These are phyloP conservation scores for Nematodospora valgi DNA, from an alignment of 805 yeast species.

Conservation along the genomic window DNA sequence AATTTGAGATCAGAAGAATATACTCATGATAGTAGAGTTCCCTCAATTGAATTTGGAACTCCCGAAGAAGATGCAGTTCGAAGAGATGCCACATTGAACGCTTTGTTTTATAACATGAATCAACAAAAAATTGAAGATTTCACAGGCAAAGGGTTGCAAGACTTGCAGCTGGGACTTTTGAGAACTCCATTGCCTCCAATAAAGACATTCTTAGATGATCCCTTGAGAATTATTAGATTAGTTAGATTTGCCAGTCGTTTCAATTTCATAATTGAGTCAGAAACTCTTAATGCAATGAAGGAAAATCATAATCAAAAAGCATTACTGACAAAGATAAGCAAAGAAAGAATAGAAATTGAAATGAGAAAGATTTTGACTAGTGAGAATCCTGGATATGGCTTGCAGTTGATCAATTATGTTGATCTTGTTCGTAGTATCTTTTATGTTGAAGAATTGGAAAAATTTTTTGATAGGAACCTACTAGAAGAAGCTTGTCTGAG, in stretches of 20 bases:
- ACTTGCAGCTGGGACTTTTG: slow-evolving; percentile 64
- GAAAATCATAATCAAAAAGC: slow-evolving; percentile 53
- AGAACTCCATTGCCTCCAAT: slow-evolving; percentile 86
- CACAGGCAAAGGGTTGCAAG: slow-evolving; percentile 72
- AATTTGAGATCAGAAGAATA: slow-evolving; percentile 86
- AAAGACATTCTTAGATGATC: slow-evolving; percentile 90
- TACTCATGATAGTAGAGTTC: slow-evolving; percentile 82
- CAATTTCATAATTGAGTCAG: slow-evolving; percentile 59
- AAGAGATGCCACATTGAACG: slow-evolving; percentile 93
- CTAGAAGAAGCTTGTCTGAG: slow-evolving; percentile 6
- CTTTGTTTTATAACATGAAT: slow-evolving; percentile 80
- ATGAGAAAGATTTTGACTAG: slow-evolving; percentile 73
- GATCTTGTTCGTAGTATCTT: slow-evolving; percentile 60
- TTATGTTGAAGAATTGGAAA: slow-evolving; percentile 24
- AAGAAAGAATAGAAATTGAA: slow-evolving; percentile 89
- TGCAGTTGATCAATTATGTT: slow-evolving; percentile 53
- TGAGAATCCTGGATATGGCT: slow-evolving; percentile 58
- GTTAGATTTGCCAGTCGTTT: slow-evolving; percentile 84
- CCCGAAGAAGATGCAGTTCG: slow-evolving; percentile 88
- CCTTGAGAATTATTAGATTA: slow-evolving; percentile 80
- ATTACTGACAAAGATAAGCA: slow-evolving; percentile 69
- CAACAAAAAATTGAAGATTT: slow-evolving; percentile 75
- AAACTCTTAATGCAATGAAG: slow-evolving; percentile 64
- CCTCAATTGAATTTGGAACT: slow-evolving; percentile 78
- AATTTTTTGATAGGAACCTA: slow-evolving; percentile 11